phyloP scores from a whole-genome alignment of 2,329 filamentous ascomycete genomes.

The Aspergillus neoniger region DNA sequence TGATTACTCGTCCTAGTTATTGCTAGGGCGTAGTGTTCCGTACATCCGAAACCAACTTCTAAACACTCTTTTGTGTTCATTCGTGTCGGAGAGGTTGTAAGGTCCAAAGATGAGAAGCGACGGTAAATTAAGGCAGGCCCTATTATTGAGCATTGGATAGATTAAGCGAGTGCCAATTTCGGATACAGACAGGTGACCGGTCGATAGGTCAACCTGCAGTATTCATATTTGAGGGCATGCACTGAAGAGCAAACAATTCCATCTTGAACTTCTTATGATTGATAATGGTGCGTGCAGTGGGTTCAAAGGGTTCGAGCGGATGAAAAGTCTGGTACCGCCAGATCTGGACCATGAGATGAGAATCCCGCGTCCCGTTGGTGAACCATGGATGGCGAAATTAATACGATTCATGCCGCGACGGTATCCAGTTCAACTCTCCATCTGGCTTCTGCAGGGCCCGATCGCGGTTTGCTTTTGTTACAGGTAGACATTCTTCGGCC shows the following conservation, averaged over 20 bases:
- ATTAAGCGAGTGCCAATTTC: not conserved
- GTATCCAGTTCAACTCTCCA: not conserved
- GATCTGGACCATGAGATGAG: constrained; percentile 7
- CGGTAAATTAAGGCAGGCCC: not conserved
- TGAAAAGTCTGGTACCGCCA: not conserved
- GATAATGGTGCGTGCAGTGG: too few relatives aligned
- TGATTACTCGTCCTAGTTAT: not conserved
- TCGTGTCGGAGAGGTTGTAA: not conserved
- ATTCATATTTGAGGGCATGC: not conserved
- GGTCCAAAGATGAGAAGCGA: not conserved
- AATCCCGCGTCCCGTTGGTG: constrained; percentile 2
- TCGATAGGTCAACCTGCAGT: not conserved
- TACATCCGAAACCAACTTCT: too few relatives aligned
- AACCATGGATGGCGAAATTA: constrained; percentile 9
- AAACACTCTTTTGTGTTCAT: too few relatives aligned
- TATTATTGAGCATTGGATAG: not conserved
- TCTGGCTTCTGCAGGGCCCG: constrained; percentile 2
- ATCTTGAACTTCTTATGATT: too few relatives aligned
- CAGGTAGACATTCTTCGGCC: not conserved
- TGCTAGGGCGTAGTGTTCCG: not conserved
- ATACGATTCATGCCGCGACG: not conserved
- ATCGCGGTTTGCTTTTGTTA: not conserved
- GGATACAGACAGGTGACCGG: not conserved
- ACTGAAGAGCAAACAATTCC: not conserved
- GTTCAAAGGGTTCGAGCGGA: not conserved